Percentiles rank a stretch among this genome's conserved stretches.
phyloP scores from a whole-genome alignment of 2,329 filamentous ascomycete species.

The Clarireedia homoeocarpa region DNA sequence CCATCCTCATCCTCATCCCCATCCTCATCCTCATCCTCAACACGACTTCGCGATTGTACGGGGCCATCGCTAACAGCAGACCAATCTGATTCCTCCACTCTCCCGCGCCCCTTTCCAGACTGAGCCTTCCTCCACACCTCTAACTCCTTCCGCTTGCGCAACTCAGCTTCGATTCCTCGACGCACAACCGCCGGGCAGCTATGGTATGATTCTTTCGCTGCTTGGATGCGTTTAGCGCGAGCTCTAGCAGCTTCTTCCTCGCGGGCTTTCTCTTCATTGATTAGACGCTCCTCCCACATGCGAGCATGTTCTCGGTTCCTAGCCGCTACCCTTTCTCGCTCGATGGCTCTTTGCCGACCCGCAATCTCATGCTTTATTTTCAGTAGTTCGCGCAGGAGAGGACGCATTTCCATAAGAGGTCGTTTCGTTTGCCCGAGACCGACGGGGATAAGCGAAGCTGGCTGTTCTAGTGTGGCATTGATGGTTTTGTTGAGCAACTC shows the following conservation, averaged over 20 bases:
- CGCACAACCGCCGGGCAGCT: background rate
- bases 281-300: too few relatives aligned
- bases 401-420: background rate
- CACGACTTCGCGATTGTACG: too few relatives aligned
- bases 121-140: background rate
- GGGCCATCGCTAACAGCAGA: too few relatives aligned
- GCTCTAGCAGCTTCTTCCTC: too few relatives aligned
- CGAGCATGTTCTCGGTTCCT: too few relatives aligned
- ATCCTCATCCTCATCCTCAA: too few relatives aligned
- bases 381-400: background rate
- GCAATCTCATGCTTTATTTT: background rate
- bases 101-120: too few relatives aligned
- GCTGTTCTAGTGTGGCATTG: background rate
- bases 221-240: background rate
- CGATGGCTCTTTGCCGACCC: background rate
- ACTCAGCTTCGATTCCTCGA: background rate
- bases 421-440: background rate
- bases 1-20: too few relatives aligned
- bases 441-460: background rate
- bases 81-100: too few relatives aligned
- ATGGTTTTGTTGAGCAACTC: background rate
- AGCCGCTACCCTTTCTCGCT: background rate
- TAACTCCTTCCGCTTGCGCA: background rate
- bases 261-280: too few relatives aligned
- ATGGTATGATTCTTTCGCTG: background rate